phyloP scores from a whole-genome alignment of 1,284 basidiomycete species.

The Marasmius oreades region DNA sequence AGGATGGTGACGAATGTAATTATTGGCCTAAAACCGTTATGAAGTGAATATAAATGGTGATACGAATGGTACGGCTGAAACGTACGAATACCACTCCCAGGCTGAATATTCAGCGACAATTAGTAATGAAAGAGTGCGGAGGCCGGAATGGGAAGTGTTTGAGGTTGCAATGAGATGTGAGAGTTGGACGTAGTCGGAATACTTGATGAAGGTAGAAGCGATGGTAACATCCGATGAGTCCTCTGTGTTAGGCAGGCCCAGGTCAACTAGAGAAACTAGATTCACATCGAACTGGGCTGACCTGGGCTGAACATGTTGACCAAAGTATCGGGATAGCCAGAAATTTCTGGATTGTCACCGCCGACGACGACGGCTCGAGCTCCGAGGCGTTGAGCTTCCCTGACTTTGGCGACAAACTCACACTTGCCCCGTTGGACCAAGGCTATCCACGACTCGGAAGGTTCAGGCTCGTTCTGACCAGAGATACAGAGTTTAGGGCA shows the following conservation, averaged over 20 bases:
- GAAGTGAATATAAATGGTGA: too few relatives aligned
- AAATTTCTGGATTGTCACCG: slow-evolving; percentile 63
- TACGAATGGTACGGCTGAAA: slow-evolving; percentile 22
- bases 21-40: slow-evolving; percentile 54
- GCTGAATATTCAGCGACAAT: slow-evolving; percentile 75
- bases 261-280: slow-evolving; percentile 2
- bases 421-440: slow-evolving; percentile 84
- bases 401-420: slow-evolving; percentile 83
- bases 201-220: slow-evolving; percentile 72
- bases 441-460: slow-evolving; percentile 77
- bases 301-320: slow-evolving; percentile 90
- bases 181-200: slow-evolving; percentile 63
- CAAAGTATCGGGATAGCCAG: slow-evolving; percentile 72
- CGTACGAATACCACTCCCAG: slow-evolving; percentile 86
- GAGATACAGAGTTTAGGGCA: slow-evolving; percentile 62
- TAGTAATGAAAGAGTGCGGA: slow-evolving; percentile 69
- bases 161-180: slow-evolving; percentile 58
- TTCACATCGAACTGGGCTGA: slow-evolving; percentile 30
- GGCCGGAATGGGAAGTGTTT: slow-evolving; percentile 71
- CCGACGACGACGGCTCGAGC: slow-evolving; percentile 88
- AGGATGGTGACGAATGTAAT: slow-evolving; percentile 78
- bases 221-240: slow-evolving; percentile 72
- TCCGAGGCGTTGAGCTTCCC: slow-evolving; percentile 80
- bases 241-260: slow-evolving; percentile 35
- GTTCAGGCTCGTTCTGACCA: slow-evolving; percentile 49